Conservation (phyloP, 306 rosid genomes). For the Carpinus viminea region DNA sequence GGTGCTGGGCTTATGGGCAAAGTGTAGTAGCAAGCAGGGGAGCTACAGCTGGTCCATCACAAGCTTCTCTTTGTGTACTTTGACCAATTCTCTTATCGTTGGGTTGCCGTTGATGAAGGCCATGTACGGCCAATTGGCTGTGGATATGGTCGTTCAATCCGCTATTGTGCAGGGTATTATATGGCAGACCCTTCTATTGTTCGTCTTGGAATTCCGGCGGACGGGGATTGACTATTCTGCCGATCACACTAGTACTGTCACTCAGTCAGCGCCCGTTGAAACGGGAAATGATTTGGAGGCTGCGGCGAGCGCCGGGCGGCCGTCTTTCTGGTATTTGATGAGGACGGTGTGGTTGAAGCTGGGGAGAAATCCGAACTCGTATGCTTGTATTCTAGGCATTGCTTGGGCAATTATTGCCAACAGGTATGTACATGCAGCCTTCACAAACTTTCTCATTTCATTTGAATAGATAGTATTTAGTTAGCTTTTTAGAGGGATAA, state of each 20-base stretch:
- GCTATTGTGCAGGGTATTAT: constrained; percentile 77
- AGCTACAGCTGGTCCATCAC: constrained; percentile 83
- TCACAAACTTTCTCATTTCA: too few species aligned
- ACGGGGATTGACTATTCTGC: constrained; percentile 31
- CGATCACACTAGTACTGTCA: too few species aligned
- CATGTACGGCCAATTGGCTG: constrained; percentile 75
- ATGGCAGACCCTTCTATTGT: constrained; percentile 79
- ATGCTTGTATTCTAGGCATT: constrained; percentile 75
- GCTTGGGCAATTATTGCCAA: constrained; percentile 81
- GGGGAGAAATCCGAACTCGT: constrained; percentile 74
- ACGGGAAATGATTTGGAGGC: constrained; percentile 57
- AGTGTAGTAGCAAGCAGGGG: constrained; percentile 59
- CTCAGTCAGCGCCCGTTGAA: neutral
- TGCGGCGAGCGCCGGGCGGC: constrained; percentile 5
- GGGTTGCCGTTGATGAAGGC: constrained; percentile 74
- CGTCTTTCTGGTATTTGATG: constrained; percentile 58
- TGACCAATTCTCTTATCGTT: constrained; percentile 80
- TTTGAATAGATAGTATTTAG: too few species aligned
- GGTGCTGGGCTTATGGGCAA: constrained; percentile 74
- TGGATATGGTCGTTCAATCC: constrained; percentile 78
- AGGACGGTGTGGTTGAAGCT: constrained; percentile 72
- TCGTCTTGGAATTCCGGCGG: constrained; percentile 72
- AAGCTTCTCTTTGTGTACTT: constrained; percentile 68
- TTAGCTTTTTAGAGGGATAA: too few species aligned
- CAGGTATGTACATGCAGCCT: constrained; percentile 36